Evolutionary conservation across 768 basidiomycete species (phyloP), one percentile per base, ranked within the genome.

Genomic region (Cyclocybe cylindracea): DNA sequence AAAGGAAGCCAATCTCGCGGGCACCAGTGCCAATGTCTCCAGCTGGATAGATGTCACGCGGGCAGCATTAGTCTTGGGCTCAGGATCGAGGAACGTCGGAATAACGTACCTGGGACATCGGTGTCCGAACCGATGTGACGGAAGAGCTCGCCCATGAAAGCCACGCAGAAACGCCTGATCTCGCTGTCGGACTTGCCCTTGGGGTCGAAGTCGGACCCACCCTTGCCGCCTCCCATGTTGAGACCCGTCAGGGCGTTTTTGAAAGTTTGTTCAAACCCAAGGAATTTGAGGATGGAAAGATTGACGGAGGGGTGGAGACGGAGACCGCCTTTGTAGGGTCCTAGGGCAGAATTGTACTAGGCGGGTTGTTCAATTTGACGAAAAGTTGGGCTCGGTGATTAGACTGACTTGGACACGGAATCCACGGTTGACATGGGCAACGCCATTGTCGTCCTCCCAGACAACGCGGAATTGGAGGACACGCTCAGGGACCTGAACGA

Each of bases 261-360:
- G 80, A 88, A 88, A 55, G 79, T 84, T 68, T 90, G 87, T 71
- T 90, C 87, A 70, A 88, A 87, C 40, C 87, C 87, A 57, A 90
- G 80, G 83, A 90, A 90, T 67, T 90, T 90, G 69, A 90, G 80
- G 73, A 90, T 88, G 60, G 85, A 86, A 36, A 90, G 79, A 75
- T 88, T 89, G 72, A 90, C 87, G 46, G 83, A 81, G 55, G 86
- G 86, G 75, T 89, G 87, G 46, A 90, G 79, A 57, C 87, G 83
- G 60, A 89, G 82, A 69, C 87, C 87, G 55, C 87, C 87, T 69
- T 87, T 86, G 78, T 87, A 87, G 39, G 87, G 87, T 48, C 87
- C 87, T 31, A 90, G 78, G 24, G 85, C 85, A 41, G 86, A 88
- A 78, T 86, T 87, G 76, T 84, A 89, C 82, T 86, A 61, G 53